phyloP scores from a whole-genome alignment of 2,329 filamentous ascomycete genomes.

The Fusarium coffeatum region DNA sequence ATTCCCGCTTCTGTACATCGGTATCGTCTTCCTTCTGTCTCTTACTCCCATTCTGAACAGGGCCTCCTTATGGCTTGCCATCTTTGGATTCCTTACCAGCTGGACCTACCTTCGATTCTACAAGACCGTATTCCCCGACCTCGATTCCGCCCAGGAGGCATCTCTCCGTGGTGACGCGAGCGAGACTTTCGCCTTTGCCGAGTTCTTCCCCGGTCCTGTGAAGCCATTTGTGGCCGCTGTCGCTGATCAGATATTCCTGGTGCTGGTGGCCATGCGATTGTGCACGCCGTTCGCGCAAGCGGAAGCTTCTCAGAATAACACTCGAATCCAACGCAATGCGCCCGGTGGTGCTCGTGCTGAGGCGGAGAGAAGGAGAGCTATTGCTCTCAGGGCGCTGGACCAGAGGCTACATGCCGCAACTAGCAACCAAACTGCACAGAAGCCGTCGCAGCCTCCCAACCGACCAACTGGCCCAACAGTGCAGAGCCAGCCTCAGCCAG shows the following conservation, averaged over 20 bases:
- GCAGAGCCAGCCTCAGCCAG: conserved; percentile 66
- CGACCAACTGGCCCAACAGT: conserved; percentile 65
- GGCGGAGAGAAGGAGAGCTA: conserved; percentile 86
- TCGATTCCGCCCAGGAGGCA: conserved; percentile 69
- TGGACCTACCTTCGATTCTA: conserved; percentile 98
- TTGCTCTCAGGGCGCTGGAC: conserved; percentile 92
- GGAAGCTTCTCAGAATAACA: conserved; percentile 79
- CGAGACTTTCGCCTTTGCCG: conserved; percentile 95
- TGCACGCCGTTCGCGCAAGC: conserved; percentile 88
- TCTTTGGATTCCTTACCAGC: conserved; percentile 85
- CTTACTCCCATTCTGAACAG: conserved; percentile 70
- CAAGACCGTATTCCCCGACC: conserved; percentile 78
- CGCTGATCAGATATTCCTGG: conserved; percentile 74
- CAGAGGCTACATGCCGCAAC: conserved; percentile 90
- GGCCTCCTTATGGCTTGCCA: conserved; percentile 81
- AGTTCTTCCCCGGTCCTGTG: conserved; percentile 89
- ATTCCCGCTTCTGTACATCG: conserved; percentile 78
- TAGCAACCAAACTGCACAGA: conserved; percentile 54
- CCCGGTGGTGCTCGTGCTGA: conserved; percentile 84
- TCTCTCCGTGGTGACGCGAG: conserved; percentile 88
- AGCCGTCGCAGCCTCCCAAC: conserved; percentile 51
- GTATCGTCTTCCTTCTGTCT: conserved; percentile 74
- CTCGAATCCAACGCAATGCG: conserved; percentile 64
- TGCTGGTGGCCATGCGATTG: conserved; percentile 79
- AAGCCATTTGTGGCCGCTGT: conserved; percentile 82